phyloP scores from a whole-genome alignment of 441 rosid species.

The Hura crepitans region DNA sequence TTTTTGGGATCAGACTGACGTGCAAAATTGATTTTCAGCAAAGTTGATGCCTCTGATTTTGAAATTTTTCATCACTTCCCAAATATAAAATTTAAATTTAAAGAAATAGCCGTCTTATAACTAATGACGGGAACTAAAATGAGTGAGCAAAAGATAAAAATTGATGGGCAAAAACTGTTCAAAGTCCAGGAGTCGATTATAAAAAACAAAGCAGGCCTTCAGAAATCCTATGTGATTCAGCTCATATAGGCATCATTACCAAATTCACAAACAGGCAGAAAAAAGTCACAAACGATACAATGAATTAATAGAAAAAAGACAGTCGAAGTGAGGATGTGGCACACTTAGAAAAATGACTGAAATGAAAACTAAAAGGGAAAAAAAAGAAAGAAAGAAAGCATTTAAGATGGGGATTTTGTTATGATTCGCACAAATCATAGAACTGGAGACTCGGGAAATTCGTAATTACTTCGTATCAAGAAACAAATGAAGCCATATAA shows the following conservation, averaged over 20 bases:
- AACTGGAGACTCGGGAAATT: constrained; percentile 14
- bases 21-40: constrained; percentile 24
- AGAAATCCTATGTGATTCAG: background rate
- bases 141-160: background rate
- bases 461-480: background rate
- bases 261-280: background rate
- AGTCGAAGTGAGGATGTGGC: too few relatives aligned
- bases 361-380: background rate
- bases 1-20: constrained; percentile 27
- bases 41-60: constrained; percentile 4
- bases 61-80: too few relatives aligned
- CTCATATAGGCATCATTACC: background rate
- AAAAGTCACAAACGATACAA: background rate
- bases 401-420: background rate
- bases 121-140: too few relatives aligned
- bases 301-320: background rate
- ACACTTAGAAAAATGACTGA: background rate
- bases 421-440: constrained; percentile 26
- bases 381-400: background rate
- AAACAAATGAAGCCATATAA: background rate
- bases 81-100: too few relatives aligned
- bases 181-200: background rate
- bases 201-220: background rate
- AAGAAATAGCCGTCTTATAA: too few relatives aligned
- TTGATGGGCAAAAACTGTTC: background rate